Percentiles rank a stretch among this genome's conserved stretches.
Evolutionary conservation across 164 flowering plant species (phyloP).

Genomic region (Liquidambar formosana): DNA sequence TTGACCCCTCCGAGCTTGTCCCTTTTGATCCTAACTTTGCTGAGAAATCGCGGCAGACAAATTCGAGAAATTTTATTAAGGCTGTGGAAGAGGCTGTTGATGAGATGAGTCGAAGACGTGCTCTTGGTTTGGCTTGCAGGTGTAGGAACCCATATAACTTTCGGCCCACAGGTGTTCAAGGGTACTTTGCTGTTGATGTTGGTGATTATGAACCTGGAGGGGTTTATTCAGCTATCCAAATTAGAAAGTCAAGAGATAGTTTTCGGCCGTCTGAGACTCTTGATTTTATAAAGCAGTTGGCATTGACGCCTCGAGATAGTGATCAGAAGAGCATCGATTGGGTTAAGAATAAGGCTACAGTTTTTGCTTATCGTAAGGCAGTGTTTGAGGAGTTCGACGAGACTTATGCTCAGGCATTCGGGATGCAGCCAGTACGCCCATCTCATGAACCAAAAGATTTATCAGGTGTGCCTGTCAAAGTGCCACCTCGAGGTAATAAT

Average conservation of each 20-base stretch:
- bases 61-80: slow-evolving; percentile 49
- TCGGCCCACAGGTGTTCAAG: slow-evolving; percentile 52
- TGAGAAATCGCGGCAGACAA: slow-evolving; percentile 78
- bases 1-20: slow-evolving; percentile 76
- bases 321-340: slow-evolving; percentile 41
- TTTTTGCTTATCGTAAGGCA: slow-evolving; percentile 68
- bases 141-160: slow-evolving; percentile 74
- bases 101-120: slow-evolving; percentile 71
- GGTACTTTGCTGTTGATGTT: slow-evolving; percentile 74
- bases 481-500: slow-evolving; percentile 54
- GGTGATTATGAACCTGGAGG: slow-evolving; percentile 65
- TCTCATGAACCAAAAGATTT: slow-evolving; percentile 18
- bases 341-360: slow-evolving; percentile 53
- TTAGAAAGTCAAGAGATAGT: slow-evolving; percentile 57
- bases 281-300: slow-evolving; percentile 61
- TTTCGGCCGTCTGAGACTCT: slow-evolving; percentile 59
- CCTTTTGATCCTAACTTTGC: slow-evolving; percentile 68
- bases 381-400: slow-evolving; percentile 89
- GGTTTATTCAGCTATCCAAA: slow-evolving; percentile 64
- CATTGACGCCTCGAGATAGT: slow-evolving; percentile 40
- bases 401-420: slow-evolving; percentile 95
- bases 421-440: slow-evolving; percentile 49
- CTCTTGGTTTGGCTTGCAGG: slow-evolving; percentile 67
- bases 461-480: slow-evolving; percentile 34
- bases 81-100: slow-evolving; percentile 96